These are phyloP conservation scores for Dictyostelium purpureum DNA, from an alignment of 78 protist genomes.

Conservation along the genomic window DNA sequence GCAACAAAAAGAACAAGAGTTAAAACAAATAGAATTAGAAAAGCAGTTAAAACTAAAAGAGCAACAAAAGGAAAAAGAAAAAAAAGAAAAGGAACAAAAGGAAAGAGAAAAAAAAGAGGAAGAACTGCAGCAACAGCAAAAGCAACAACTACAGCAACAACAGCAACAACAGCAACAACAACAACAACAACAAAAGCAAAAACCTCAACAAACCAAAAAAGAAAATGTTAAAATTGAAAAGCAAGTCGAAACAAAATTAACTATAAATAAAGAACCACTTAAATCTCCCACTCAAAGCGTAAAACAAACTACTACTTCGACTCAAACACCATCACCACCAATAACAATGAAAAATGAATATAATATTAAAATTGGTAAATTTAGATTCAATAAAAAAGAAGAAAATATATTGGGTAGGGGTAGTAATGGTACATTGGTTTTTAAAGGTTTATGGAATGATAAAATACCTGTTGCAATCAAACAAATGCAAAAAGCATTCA, in stretches of 20 bases:
- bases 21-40: not conserved
- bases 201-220: not conserved
- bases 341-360: not conserved
- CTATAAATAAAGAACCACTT: not conserved
- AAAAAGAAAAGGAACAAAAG: not conserved
- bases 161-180: not conserved
- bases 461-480: conserved; percentile 69
- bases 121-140: not conserved
- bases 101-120: not conserved
- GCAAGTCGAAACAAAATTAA: not conserved
- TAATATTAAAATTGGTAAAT: conserved; percentile 20
- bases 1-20: not conserved
- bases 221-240: not conserved
- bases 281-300: too few relatives aligned
- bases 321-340: not conserved
- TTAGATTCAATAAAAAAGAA: conserved; percentile 30
- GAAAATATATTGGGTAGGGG: conserved; percentile 44
- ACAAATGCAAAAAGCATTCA: conserved; percentile 37
- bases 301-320: not conserved
- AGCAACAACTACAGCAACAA: not conserved
- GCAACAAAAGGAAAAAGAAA: not conserved
- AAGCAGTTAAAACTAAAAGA: not conserved
- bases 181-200: not conserved
- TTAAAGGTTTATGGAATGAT: conserved; percentile 49
- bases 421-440: conserved; percentile 57